Evolutionary conservation across 352 stramenopile genomes (phyloP), one percentile per base, ranked within the genome.

Genomic region (Phytophthora cryptogea): DNA sequence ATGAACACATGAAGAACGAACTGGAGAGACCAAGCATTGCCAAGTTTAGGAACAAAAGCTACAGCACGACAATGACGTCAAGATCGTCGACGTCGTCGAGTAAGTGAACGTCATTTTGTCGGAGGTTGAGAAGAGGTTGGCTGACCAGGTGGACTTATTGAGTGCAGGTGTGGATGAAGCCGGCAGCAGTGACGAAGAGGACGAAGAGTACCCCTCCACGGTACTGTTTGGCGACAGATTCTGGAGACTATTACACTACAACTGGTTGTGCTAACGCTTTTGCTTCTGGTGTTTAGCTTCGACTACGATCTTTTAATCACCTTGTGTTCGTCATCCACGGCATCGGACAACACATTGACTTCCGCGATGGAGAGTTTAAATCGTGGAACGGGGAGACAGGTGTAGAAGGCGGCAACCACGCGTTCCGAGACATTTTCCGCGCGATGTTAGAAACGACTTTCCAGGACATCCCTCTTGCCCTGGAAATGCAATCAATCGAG

Each of bases 401-500:
- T 6, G 62, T 91, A 6, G 82, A 90, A 61, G 81, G 80, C n/a
- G 84, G 80, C 35, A 94, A 92, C 59, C 78, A 90, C 53, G 72
- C 78, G 4, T 95, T 95, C 54, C 66, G 84, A 37, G 84, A 95
- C 43, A 59, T 95, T 28, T 93, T 89, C 49, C 78, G 83, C 1
- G 44, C 71, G 0, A 90, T 92, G 74, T 67, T 92, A 5, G 82
- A 92, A 56, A 90, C 80, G 1, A 89, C 83, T 33, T 95, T 95
- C 52, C 77, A 80, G 49, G 75, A 93, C 49, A 88, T 96, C 14
- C 86, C 88, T 3, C 52, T 95, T 2, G 82, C 80, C 4, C 48
- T 96, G 27, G 86, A 96, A 63, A 93, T 94, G 73, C 86, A 95
- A 35, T 94, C 83, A 8, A 94, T 96, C 33, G 89, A 97, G 56